Conservation (phyloP, 306 rosid species). For the Dicorynia guianensis region DNA sequence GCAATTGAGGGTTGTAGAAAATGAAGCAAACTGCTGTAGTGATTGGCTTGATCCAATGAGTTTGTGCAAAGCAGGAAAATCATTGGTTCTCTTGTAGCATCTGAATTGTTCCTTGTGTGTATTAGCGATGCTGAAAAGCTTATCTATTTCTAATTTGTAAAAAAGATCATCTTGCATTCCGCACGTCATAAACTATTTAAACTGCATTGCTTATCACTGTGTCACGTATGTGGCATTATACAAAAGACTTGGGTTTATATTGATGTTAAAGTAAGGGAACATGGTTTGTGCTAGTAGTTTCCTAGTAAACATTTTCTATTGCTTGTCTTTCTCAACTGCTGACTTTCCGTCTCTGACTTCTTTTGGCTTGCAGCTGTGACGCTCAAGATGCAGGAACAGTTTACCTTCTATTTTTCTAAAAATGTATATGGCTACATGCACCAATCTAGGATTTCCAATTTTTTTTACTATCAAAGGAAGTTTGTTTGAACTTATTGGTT, state of each 20-base stretch:
- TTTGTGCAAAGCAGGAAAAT: slow-evolving; percentile 17
- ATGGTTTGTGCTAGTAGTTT: slow-evolving; percentile 7
- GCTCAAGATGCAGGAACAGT: slow-evolving; percentile 17
- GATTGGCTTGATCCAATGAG: slow-evolving; percentile 15
- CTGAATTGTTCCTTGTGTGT: no score
- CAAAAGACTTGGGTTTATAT: not conserved
- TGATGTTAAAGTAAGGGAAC: not conserved
- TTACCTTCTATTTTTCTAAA: slow-evolving; percentile 16
- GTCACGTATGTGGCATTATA: not conserved
- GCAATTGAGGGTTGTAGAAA: not conserved
- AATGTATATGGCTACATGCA: slow-evolving; percentile 2
- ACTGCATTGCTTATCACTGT: slow-evolving; percentile 15
- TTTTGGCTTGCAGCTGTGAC: slow-evolving; percentile 27
- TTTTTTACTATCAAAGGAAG: slow-evolving; percentile 12
- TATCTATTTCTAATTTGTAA: not conserved
- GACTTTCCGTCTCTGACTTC: not conserved
- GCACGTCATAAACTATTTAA: slow-evolving; percentile 14
- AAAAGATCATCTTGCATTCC: slow-evolving; percentile 13
- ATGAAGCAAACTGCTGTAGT: slow-evolving; percentile 17
- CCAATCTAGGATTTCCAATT: not conserved
- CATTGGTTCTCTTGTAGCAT: no score
- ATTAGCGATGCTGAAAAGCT: not conserved
- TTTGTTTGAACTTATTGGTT: slow-evolving; percentile 9
- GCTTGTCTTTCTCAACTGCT: slow-evolving; percentile 23
- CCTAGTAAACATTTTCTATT: not conserved